These are phyloP conservation scores for Scorias spongiosa DNA, from an alignment of 2,329 filamentous ascomycete genomes.

Conservation along the genomic window DNA sequence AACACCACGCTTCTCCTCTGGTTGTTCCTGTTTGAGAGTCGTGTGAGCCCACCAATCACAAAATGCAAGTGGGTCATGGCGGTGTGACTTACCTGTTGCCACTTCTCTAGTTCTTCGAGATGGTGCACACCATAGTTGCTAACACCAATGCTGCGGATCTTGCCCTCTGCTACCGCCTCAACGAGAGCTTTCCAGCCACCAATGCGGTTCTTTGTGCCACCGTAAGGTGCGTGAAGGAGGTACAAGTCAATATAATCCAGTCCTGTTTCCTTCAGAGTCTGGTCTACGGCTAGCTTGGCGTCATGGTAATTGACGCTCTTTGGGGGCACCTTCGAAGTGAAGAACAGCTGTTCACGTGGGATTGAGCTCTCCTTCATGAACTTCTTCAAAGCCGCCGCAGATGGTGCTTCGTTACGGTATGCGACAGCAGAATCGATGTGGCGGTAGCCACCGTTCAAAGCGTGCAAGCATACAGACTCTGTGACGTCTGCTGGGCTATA, in stretches of 20 bases:
- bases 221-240: constrained; percentile 39
- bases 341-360: constrained; percentile 43
- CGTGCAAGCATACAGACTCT: constrained; percentile 43
- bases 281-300: constrained; percentile 47
- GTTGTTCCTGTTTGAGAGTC: constrained; percentile 8
- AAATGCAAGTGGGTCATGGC: neutral
- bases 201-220: constrained; percentile 32
- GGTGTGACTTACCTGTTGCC: constrained; percentile 27
- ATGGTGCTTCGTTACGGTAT: constrained; percentile 44
- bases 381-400: constrained; percentile 36
- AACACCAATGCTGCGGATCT: constrained; percentile 38
- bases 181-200: constrained; percentile 40
- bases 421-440: constrained; percentile 45
- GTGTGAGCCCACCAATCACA: neutral
- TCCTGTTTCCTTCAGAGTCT: constrained; percentile 45
- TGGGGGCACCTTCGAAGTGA: constrained; percentile 45
- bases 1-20: constrained; percentile 46
- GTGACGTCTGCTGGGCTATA: constrained; percentile 39
- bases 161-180: constrained; percentile 36
- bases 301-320: constrained; percentile 44
- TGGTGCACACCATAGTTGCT: constrained; percentile 42
- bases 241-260: constrained; percentile 30
- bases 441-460: constrained; percentile 40
- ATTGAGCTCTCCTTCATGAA: constrained; percentile 24
- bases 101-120: constrained; percentile 37